phyloP scores from a whole-genome alignment of 441 rosid genomes.

The Hypseocharis bilobata region DNA sequence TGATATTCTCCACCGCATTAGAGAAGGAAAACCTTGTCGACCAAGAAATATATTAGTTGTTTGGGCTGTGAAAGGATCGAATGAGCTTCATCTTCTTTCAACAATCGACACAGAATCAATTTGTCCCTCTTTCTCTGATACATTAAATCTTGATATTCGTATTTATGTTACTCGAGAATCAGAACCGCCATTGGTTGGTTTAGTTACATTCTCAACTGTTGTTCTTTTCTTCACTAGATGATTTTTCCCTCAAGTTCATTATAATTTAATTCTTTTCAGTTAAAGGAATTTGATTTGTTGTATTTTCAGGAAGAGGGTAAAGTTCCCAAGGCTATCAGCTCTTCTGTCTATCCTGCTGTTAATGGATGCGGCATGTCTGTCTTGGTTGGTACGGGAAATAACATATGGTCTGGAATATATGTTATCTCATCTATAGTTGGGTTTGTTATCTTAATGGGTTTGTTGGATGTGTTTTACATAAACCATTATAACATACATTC shows the following conservation, averaged over 20 bases:
- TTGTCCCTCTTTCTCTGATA: conserved; percentile 41
- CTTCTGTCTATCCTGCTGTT: conserved; percentile 31
- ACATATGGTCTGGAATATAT: conserved; percentile 65
- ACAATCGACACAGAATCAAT: conserved; percentile 44
- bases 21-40: conserved; percentile 52
- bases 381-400: conserved; percentile 70
- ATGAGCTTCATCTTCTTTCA: conserved; percentile 68
- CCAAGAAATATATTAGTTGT: conserved; percentile 51
- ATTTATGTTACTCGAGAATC: conserved; percentile 67
- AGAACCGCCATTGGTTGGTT: conserved; percentile 54
- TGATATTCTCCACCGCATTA: conserved; percentile 58
- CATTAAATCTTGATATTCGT: conserved; percentile 41
- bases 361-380: conserved; percentile 47
- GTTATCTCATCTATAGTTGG: conserved; percentile 47
- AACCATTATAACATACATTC: conserved; percentile 36
- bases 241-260: too few species aligned
- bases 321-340: conserved; percentile 22
- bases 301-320: conserved; percentile 64
- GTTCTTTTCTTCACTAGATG: too few species aligned
- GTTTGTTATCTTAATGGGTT: conserved; percentile 34
- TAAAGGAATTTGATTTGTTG: conserved; percentile 11
- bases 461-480: conserved; percentile 46
- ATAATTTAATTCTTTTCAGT: background rate
- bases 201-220: conserved; percentile 1
- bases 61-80: conserved; percentile 70